Evolutionary conservation across 306 rosid genomes (phyloP).

Genomic region (Vigna trinervia): DNA sequence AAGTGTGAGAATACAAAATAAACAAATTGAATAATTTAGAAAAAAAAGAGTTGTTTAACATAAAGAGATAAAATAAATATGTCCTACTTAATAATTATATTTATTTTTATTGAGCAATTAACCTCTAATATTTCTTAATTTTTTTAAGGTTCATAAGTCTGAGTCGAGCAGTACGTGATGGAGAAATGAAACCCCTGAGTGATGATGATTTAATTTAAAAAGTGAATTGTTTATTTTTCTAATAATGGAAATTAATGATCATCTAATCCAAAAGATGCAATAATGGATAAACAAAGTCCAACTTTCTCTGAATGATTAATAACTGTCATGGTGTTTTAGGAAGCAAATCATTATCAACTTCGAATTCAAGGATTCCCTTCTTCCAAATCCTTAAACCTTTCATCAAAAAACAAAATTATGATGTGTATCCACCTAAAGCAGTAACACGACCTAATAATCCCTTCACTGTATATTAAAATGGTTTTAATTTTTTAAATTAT

Average conservation of each 20-base stretch:
- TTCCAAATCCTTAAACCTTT: not conserved
- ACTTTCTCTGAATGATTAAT: not conserved
- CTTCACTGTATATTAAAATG: not conserved
- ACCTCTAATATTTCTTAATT: too few species aligned
- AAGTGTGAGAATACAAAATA: too few species aligned
- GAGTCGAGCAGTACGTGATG: not conserved
- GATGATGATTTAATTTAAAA: not conserved
- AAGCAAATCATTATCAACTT: conserved; percentile 31
- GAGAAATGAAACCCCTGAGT: not conserved
- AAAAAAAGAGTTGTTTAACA: too few species aligned
- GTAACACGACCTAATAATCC: not conserved
- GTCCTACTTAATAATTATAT: too few species aligned
- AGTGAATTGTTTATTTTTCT: not conserved
- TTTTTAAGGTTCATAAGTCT: too few species aligned
- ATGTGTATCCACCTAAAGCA: conserved; percentile 15
- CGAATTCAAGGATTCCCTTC: not conserved
- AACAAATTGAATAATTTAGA: too few species aligned
- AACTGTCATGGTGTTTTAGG: conserved; percentile 16
- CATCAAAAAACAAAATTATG: not conserved
- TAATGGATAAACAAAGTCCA: conserved; percentile 14
- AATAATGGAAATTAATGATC: not conserved
- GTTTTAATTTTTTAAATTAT: too few species aligned
- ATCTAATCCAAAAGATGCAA: not conserved
- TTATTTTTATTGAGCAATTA: too few species aligned
- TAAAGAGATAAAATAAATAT: too few species aligned